Conservation (phyloP, 2,329 filamentous ascomycete genomes). For the Plenodomus tracheiphilus region DNA sequence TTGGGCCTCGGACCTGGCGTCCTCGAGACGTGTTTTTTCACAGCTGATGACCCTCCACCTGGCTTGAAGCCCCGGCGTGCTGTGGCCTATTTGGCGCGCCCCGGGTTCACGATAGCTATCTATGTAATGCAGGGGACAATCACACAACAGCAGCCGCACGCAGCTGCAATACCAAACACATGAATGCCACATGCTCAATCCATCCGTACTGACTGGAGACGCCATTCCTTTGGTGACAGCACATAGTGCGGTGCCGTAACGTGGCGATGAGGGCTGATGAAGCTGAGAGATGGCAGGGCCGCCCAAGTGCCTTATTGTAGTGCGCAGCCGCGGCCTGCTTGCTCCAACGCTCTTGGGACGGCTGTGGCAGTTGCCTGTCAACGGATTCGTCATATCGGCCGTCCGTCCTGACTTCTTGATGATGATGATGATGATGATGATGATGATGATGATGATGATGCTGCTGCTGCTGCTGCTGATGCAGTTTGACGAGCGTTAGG, state of each 20-base stretch:
- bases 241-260: not conserved
- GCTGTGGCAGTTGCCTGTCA: not conserved
- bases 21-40: not conserved
- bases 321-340: too few relatives aligned
- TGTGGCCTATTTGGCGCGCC: not conserved
- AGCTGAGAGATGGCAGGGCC: not conserved
- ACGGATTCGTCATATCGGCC: not conserved
- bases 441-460: too few relatives aligned
- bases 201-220: not conserved
- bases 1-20: not conserved
- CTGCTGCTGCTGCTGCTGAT: too few relatives aligned
- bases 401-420: not conserved
- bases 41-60: not conserved
- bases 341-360: not conserved
- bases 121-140: conserved; percentile 1
- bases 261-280: not conserved
- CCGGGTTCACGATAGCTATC: conserved; percentile 1
- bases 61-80: too few relatives aligned
- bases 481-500: too few relatives aligned
- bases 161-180: not conserved
- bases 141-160: not conserved
- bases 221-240: not conserved
- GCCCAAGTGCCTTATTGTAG: not conserved
- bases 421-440: not conserved
- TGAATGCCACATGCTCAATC: not conserved